phyloP scores from a whole-genome alignment of 2,329 filamentous ascomycete genomes.

The Cytospora chrysosperma region DNA sequence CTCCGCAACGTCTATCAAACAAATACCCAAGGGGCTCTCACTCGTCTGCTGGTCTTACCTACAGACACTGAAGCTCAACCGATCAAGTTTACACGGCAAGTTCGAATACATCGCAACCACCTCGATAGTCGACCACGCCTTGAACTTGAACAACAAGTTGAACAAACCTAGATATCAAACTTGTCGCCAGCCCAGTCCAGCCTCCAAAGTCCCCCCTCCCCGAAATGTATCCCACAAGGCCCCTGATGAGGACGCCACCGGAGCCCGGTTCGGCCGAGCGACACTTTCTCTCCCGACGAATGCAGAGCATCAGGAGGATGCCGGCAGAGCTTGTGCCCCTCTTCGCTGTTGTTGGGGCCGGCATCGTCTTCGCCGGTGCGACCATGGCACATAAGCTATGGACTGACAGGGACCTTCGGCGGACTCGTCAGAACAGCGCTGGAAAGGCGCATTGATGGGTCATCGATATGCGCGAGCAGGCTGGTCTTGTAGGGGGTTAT shows the following conservation, averaged over 20 bases:
- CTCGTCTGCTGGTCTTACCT: background rate
- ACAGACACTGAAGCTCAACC: background rate
- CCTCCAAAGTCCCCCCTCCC: background rate
- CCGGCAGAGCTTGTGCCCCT: slow-evolving; percentile 6
- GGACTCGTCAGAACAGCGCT: background rate
- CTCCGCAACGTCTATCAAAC: background rate
- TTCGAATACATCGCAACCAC: too few species aligned
- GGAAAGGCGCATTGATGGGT: background rate
- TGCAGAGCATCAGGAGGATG: background rate
- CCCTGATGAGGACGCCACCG: background rate
- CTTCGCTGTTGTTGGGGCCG: background rate
- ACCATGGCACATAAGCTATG: background rate
- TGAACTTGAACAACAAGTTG: too few species aligned
- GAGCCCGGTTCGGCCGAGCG: background rate
- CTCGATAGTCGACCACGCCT: too few species aligned
- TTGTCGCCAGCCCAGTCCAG: too few species aligned
- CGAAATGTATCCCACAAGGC: slow-evolving; percentile 1
- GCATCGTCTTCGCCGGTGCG: background rate
- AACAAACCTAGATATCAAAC: too few species aligned
- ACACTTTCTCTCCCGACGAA: background rate
- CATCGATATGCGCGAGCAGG: background rate
- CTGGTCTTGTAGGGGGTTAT: background rate
- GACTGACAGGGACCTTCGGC: background rate
- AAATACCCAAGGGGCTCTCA: too few species aligned
- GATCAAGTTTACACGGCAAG: too few species aligned